Conservation (phyloP, 495 filamentous ascomycete species). For the Talaromyces ruber region DNA sequence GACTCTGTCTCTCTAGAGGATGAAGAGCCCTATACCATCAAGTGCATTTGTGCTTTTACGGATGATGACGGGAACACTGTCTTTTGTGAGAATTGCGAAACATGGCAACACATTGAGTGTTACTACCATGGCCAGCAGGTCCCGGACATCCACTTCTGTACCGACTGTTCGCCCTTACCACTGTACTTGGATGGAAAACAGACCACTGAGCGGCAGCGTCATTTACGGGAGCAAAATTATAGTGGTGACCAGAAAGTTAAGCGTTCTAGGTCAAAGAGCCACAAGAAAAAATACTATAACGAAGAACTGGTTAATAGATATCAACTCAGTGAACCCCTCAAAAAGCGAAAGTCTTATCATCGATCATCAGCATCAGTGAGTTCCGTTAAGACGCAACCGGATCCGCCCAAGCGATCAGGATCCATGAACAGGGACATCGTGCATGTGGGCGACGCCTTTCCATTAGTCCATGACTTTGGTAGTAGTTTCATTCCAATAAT, state of each 20-base stretch:
- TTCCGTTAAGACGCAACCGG: constrained; percentile 33
- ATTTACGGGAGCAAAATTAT: constrained; percentile 53
- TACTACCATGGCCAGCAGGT: constrained; percentile 74
- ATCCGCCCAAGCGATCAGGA: constrained; percentile 44
- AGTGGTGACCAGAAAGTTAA: constrained; percentile 54
- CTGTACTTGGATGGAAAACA: constrained; percentile 58
- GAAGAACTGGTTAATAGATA: constrained; percentile 29
- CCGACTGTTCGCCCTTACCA: constrained; percentile 75
- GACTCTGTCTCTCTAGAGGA: constrained; percentile 52
- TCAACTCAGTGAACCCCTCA: constrained; percentile 48
- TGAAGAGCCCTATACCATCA: constrained; percentile 92
- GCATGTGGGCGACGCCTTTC: too few relatives aligned
- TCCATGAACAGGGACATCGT: too few relatives aligned
- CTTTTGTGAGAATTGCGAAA: constrained; percentile 89
- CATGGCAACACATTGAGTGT: constrained; percentile 96
- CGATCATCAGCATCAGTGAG: constrained; percentile 61
- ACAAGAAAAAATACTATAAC: constrained; percentile 62
- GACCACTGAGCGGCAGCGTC: constrained; percentile 59
- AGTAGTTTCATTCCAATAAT: too few relatives aligned
- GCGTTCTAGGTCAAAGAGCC: constrained; percentile 58
- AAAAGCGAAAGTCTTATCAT: constrained; percentile 71
- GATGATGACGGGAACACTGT: constrained; percentile 98
- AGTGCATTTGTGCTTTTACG: constrained; percentile 86
- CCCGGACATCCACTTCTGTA: constrained; percentile 77
- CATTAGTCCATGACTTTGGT: too few relatives aligned